A percentile compares a stretch with the other conserved stretches of the same genome.
These are phyloP conservation scores for Larix kaempferi DNA, from an alignment of 75 land plant genomes.

Conservation along the genomic window DNA sequence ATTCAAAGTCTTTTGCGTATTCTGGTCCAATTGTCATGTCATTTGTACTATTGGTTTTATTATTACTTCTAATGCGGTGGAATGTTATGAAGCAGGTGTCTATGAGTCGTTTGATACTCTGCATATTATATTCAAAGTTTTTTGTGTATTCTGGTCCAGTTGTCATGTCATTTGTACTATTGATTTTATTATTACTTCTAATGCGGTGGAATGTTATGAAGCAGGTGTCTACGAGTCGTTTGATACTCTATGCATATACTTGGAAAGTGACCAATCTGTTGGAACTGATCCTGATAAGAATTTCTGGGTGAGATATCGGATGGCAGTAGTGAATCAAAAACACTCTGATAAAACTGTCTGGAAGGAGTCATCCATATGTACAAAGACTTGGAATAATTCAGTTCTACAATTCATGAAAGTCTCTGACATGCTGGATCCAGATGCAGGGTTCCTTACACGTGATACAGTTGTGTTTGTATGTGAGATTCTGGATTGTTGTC, in stretches of 20 bases:
- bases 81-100: conserved; percentile 31
- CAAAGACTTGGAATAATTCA: conserved; percentile 57
- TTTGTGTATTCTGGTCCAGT: not conserved
- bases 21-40: not conserved
- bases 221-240: conserved; percentile 60
- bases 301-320: conserved; percentile 54
- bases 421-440: conserved; percentile 54
- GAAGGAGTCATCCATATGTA: conserved; percentile 60
- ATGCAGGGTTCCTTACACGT: conserved; percentile 49
- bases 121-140: too few relatives aligned
- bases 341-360: conserved; percentile 42
- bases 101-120: conserved; percentile 58
- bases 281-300: conserved; percentile 48
- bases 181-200: not conserved
- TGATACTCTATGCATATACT: conserved; percentile 52
- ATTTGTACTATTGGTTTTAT: not conserved
- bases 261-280: conserved; percentile 52
- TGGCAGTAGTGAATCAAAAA: conserved; percentile 57
- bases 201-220: not conserved
- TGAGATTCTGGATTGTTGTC: conserved; percentile 55
- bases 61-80: not conserved
- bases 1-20: not conserved
- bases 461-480: conserved; percentile 50
- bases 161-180: conserved; percentile 1
- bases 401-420: conserved; percentile 62